These are phyloP conservation scores for Colletotrichum costaricense DNA, from an alignment of 2,329 filamentous ascomycete species.

Conservation along the genomic window DNA sequence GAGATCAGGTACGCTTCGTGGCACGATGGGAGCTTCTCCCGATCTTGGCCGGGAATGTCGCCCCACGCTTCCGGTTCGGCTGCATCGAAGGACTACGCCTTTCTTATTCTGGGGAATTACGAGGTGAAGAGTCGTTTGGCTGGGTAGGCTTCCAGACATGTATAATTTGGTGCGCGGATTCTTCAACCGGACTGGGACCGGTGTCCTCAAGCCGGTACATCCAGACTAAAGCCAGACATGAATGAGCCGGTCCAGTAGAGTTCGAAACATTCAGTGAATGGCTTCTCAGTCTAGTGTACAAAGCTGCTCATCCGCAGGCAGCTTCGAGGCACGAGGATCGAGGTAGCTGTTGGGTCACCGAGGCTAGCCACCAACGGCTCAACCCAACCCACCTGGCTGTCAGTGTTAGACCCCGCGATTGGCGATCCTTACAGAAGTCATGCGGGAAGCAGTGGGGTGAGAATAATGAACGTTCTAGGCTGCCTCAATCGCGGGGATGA, in stretches of 20 bases:
- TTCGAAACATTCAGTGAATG: no score
- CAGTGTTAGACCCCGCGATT: not conserved
- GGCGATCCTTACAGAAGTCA: not conserved
- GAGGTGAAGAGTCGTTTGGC: not conserved
- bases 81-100: not conserved
- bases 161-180: not conserved
- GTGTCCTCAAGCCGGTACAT: not conserved
- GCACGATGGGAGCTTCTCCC: not conserved
- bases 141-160: not conserved
- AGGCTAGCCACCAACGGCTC: not conserved
- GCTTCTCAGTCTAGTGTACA: no score
- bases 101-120: not conserved
- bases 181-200: not conserved
- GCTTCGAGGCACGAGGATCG: not conserved
- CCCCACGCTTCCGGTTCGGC: not conserved
- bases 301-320: no score
- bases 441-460: slow-evolving; percentile 19
- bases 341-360: not conserved
- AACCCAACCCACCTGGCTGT: not conserved
- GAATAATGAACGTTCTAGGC: slow-evolving; percentile 20
- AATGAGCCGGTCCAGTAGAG: no score
- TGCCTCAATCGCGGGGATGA: not conserved
- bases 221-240: no score
- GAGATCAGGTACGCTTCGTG: not conserved
- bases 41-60: slow-evolving; percentile 2